Evolutionary conservation across 352 stramenopile genomes (phyloP), one percentile per base, ranked within the genome.

Genomic region (Phytophthora melonis): DNA sequence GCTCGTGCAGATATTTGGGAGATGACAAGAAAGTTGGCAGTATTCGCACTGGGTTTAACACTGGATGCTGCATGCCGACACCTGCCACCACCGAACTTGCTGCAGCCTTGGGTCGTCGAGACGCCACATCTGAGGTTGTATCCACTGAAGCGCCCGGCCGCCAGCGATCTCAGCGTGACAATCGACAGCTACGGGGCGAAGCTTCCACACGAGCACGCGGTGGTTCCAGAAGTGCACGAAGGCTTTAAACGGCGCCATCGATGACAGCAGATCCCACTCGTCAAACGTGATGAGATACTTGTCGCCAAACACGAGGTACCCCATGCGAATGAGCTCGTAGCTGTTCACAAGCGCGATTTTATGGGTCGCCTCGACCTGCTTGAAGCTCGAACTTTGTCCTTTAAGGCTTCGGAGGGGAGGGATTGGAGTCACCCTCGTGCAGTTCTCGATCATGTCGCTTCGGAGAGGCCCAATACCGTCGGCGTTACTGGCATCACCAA

Each of bases 251-350:
- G 63, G 53, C 0, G 64, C 61, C 54, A 80, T 52, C 2, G 69
- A 45, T 10, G 64, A 56, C 10, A 80, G n/a, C 10, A 70, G 16
- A 39, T 72, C 57, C 74, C 70, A 78, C 18, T 78, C 66, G 53
- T 76, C 66, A 5, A 70, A 70, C 9, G 25, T 47, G 11, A 81
- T 49, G 14, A 78, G 9, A 27, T 70, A 78, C 11, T 60, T 47
- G 19, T 77, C 58, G 2, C 70, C 70, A 36, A 75, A 74, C 3
- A 80, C 70, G 8, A 81, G 34, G 27, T 78, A 78, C 3, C 64
- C 67, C 0, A 83, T 23, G 6, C 66, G 70, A 49, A 79, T 25
- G 30, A 83, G 32, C 32, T 83, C 74, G 56, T 78, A 81, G 56
- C 50, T 70, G 23, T 70, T 68, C 9, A 75, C 30, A 47, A 61